Evolutionary conservation across 2,329 filamentous ascomycete genomes (phyloP), one percentile per base, ranked within the genome.

Genomic region (Arthrobotrys pseudoclavata): DNA sequence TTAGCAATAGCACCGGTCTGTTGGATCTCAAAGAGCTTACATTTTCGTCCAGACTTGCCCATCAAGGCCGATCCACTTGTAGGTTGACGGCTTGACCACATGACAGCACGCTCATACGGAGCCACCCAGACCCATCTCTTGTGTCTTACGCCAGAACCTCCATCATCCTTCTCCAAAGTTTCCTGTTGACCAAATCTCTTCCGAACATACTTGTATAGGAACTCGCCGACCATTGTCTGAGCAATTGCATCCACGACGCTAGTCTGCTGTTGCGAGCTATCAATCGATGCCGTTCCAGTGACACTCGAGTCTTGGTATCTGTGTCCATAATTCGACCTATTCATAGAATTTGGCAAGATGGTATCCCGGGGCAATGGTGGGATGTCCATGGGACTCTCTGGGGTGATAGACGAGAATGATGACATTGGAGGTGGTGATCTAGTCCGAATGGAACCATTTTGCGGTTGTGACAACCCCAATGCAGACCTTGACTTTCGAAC

Each of bases 51-150:
- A 82, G 91, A 92, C 86, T 98, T 99, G 80, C 96, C 96, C 87
- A 98, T 88, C 84, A 99, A 85, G 34, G 94, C 95, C 81, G 89
- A 91, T 34, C 94, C 94, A 81, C 91, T 93, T 9, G 91, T 93
- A 15, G 96, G 96, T 84, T 99, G 96, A 86, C 97, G 97, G 87
- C 92, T 97, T 84, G 95, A 97, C 96, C 96, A 99, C 84, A 99
- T 92, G 76, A 99, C 95, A 12, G 95, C 91, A 79, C 94, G 88
- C 84, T 99, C 96, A 82, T 99, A 98, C 1, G 96, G 96, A 18
- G 95, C 96, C 79, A 99, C 88, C 96, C 96, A 99, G 1, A 99
- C 96, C 96, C 96, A 99, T 83, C 96, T 89, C 85, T 94, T 97
- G 83, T 99, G 96, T 31, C 96, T 85, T 4, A 88, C 91, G 80